These are phyloP conservation scores for Crassisporium funariophilum DNA, from an alignment of 768 basidiomycete species.

Conservation along the genomic window DNA sequence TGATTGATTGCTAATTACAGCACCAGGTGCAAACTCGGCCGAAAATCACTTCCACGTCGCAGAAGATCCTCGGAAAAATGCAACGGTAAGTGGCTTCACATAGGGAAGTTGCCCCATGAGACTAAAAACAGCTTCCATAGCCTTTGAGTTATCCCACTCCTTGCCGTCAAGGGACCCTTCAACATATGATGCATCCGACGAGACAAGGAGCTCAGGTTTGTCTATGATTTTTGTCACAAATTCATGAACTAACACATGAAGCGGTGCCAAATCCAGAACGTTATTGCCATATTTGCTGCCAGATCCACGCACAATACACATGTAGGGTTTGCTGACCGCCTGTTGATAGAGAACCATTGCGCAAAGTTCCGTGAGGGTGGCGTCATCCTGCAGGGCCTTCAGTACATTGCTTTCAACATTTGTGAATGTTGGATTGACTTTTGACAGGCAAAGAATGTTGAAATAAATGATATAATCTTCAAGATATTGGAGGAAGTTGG, in stretches of 20 bases:
- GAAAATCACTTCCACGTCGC: conserved; percentile 28
- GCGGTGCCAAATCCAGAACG: conserved; percentile 24
- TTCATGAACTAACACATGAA: conserved; percentile 17
- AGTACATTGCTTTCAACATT: conserved; percentile 3
- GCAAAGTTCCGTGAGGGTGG: conserved; percentile 30
- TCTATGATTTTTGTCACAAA: conserved; percentile 19
- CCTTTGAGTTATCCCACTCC: conserved; percentile 22
- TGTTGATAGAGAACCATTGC: conserved; percentile 24
- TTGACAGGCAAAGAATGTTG: conserved; percentile 24
- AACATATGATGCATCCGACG: conserved; percentile 11
- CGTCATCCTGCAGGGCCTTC: conserved; percentile 20
- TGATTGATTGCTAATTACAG: too few species aligned
- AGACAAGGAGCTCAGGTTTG: conserved; percentile 14
- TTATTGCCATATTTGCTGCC: conserved; percentile 12
- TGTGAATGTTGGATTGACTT: conserved; percentile 19
- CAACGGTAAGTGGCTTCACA: conserved; percentile 11
- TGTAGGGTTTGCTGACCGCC: conserved; percentile 26
- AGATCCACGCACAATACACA: conserved; percentile 21
- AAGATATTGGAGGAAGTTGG: conserved; percentile 25
- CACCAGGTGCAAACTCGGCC: conserved; percentile 25
- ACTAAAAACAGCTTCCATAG: conserved; percentile 15
- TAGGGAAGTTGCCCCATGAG: conserved; percentile 16
- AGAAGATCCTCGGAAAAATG: conserved; percentile 26
- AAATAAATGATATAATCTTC: conserved; percentile 25
- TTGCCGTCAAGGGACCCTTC: conserved; percentile 26